Base-by-base conservation (phyloP, 2,329 filamentous ascomycete species). In the Ploettnerulaceae sp. region DNA sequence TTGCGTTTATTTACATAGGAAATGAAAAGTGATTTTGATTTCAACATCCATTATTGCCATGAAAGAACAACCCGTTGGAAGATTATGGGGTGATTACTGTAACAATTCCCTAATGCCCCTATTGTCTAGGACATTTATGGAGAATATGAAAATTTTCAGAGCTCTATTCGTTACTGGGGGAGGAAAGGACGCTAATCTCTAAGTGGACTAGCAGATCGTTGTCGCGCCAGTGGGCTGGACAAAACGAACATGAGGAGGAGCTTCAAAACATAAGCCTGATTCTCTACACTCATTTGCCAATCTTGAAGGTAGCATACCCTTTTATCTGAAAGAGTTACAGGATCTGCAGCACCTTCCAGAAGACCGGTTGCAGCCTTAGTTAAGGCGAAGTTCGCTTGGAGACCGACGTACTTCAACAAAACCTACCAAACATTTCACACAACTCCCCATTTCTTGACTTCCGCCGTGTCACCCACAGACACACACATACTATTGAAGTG, bases 211-310 rank as follows among this genome's bases (percentile, higher is more conserved):
- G 38, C 25, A n/a, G n/a, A 6, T 37, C 31, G 18, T 31, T 36
- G 17, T 21, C 21, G 32, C 29, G 40, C 31, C 31, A 7, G 20
- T 33, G n/a, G 17, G 32, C 22, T 12, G 36, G 35, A 44, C 22
- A 35, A 44, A 35, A 20, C 15, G 20, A 44, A 36, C 28, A 17
- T 22, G 32, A n/a, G 21, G 7, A 17, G 34, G 31, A 17, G n/a
- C 11, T 5, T 25, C 24, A 21, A 14, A n/a, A 33, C 31, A 15
- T 8, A 14, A 33, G 14, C 22, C 9, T 37, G 42, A 46, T 56
- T 58, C 56, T 55, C 41, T 48, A 56, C 53, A 46, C 48, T 58
- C 57, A 33, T 57, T 59, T 48, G 42, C 40, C 44, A 3, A 32
- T 34, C 37, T 45, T 47, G n/a, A 33, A 42, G 47, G 50, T 43